These are phyloP conservation scores for Capsicum rhomboideum DNA, from an alignment of 257 asterid species.

Conservation along the genomic window DNA sequence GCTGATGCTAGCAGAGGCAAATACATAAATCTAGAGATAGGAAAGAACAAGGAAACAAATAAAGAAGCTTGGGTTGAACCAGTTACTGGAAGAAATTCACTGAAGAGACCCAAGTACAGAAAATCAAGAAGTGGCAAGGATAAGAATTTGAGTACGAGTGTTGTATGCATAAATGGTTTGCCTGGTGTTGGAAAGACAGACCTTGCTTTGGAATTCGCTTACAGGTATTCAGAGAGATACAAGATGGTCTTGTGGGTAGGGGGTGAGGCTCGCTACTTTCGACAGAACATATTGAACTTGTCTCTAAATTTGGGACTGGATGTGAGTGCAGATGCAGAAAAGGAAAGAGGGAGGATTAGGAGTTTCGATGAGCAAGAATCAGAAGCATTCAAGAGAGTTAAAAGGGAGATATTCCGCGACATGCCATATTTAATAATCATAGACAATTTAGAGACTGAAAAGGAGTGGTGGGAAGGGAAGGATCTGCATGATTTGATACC, in stretches of 20 bases:
- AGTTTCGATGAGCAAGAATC: slow-evolving; percentile 81
- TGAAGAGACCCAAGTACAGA: slow-evolving; percentile 41
- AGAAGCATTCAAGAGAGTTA: slow-evolving; percentile 73
- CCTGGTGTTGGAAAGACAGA: slow-evolving; percentile 83
- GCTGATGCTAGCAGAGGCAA: slow-evolving; percentile 29
- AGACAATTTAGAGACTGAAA: slow-evolving; percentile 69
- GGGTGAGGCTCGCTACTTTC: slow-evolving; percentile 63
- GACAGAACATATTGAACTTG: slow-evolving; percentile 65
- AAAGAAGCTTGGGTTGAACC: slow-evolving; percentile 72
- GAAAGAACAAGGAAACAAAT: slow-evolving; percentile 47
- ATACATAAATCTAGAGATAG: slow-evolving; percentile 51
- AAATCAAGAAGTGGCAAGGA: slow-evolving; percentile 50
- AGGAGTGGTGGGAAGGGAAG: slow-evolving; percentile 96
- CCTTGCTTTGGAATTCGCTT: slow-evolving; percentile 71
- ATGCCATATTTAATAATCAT: slow-evolving; percentile 79
- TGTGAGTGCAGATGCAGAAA: slow-evolving; percentile 84
- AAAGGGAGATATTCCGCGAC: slow-evolving; percentile 72
- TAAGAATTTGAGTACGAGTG: slow-evolving; percentile 39
- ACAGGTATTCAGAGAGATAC: slow-evolving; percentile 60
- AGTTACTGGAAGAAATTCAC: slow-evolving; percentile 30
- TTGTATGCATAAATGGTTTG: slow-evolving; percentile 60
- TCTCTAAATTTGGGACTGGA: slow-evolving; percentile 58
- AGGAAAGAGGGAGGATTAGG: slow-evolving; percentile 68
- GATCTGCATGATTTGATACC: slow-evolving; percentile 78
- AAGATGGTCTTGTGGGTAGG: slow-evolving; percentile 91